A percentile compares a stretch with the other conserved stretches of the same genome.
phyloP scores from a whole-genome alignment of 192 early-diverging fungal species.

The Rhizophagus clarus region DNA sequence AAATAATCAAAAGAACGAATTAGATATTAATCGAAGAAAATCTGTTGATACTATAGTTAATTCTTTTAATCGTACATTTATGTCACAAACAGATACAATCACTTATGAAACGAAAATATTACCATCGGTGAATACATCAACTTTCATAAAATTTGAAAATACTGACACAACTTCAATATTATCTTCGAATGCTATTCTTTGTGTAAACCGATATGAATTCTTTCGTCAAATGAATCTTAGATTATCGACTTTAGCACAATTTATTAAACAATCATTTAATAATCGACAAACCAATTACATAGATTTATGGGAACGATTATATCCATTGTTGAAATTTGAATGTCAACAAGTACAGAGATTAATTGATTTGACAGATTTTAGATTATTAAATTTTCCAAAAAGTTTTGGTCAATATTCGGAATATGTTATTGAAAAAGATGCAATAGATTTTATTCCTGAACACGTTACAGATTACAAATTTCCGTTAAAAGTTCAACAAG shows the following conservation, averaged over 20 bases:
- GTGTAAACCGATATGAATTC: neutral
- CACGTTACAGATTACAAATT: conserved; percentile 8
- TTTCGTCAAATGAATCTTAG: neutral
- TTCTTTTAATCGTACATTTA: neutral
- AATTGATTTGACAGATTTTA: conserved; percentile 12
- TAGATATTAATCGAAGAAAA: neutral
- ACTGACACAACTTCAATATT: neutral
- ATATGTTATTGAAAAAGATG: neutral
- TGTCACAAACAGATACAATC: neutral
- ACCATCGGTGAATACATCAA: neutral
- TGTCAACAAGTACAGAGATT: neutral
- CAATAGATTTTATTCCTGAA: neutral
- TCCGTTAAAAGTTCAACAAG: neutral
- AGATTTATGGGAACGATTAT: conserved; percentile 7
- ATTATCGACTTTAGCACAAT: neutral
- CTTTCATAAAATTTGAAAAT: neutral
- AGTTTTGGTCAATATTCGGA: neutral
- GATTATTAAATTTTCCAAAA: conserved; percentile 3
- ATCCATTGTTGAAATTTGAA: neutral
- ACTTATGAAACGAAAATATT: neutral
- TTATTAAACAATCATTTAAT: neutral
- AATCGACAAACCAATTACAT: neutral
- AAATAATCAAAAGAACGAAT: neutral
- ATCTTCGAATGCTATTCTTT: neutral
- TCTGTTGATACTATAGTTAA: neutral